Conservation (phyloP, 495 filamentous ascomycete genomes). For the Glonium stellatum region DNA sequence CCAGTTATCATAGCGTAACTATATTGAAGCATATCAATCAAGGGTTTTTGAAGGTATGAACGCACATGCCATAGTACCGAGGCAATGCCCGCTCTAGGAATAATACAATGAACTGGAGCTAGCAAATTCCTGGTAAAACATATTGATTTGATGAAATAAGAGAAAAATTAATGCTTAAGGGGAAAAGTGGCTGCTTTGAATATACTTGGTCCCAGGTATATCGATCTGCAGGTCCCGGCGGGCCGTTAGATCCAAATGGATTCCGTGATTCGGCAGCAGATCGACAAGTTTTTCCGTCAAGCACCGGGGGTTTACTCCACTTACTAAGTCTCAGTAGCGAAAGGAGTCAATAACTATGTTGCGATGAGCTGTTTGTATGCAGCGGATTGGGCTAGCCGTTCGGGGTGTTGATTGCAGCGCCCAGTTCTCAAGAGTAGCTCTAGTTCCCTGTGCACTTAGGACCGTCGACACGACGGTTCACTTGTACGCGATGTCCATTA, state of each 20-base stretch:
- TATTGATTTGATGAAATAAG: not conserved
- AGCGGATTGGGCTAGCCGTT: too few species aligned
- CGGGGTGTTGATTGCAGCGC: too few species aligned
- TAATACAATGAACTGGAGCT: not conserved
- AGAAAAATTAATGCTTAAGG: not conserved
- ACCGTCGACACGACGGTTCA: too few species aligned
- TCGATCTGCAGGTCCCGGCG: constrained; percentile 27
- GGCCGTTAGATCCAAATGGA: constrained; percentile 18
- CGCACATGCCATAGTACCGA: not conserved
- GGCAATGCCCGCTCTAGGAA: not conserved
- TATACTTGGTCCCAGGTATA: constrained; percentile 12
- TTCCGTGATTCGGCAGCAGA: not conserved
- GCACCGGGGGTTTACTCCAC: not conserved
- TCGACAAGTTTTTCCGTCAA: constrained; percentile 9
- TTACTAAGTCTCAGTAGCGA: not conserved
- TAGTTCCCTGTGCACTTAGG: too few species aligned
- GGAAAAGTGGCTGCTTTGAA: constrained; percentile 1
- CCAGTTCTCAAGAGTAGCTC: too few species aligned
- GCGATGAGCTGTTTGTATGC: not conserved
- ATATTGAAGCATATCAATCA: not conserved
- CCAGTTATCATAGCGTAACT: not conserved
- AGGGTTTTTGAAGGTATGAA: not conserved
- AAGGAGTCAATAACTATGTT: not conserved
- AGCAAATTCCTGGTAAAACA: not conserved
- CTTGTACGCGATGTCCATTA: too few species aligned